phyloP scores from a whole-genome alignment of 495 filamentous ascomycete genomes.

The Penicillium desertorum region DNA sequence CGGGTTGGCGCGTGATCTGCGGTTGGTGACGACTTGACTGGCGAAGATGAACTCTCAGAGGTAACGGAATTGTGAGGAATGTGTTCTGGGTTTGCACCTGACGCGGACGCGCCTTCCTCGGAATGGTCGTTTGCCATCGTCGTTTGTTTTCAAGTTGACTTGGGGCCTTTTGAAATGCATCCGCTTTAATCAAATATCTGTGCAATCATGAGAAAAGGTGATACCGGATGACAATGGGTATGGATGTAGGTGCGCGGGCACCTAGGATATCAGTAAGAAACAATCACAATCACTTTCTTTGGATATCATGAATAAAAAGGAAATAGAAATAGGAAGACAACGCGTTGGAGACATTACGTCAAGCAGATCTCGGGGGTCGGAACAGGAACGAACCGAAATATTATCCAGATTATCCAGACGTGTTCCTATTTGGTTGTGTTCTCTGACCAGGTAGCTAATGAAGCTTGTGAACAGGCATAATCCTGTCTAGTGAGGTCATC shows the following conservation, averaged over 20 bases:
- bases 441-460: background rate
- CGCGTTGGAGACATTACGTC: constrained; percentile 23
- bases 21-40: background rate
- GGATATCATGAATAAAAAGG: background rate
- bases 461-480: background rate
- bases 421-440: background rate
- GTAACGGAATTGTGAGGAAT: background rate
- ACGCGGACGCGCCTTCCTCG: background rate
- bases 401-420: background rate
- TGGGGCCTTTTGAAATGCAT: no score
- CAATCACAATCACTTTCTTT: background rate
- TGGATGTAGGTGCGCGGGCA: background rate
- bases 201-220: background rate
- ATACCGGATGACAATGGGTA: background rate
- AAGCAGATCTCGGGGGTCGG: constrained; percentile 19
- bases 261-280: background rate
- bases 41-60: constrained; percentile 6
- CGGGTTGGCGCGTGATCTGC: constrained; percentile 10
- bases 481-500: background rate
- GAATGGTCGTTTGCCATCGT: background rate
- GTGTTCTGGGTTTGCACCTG: background rate
- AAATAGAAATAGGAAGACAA: background rate
- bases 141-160: background rate
- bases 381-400: constrained; percentile 8
- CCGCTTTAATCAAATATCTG: background rate